phyloP scores from a whole-genome alignment of 1,284 basidiomycete genomes.

The Leccinum fuscescens region DNA sequence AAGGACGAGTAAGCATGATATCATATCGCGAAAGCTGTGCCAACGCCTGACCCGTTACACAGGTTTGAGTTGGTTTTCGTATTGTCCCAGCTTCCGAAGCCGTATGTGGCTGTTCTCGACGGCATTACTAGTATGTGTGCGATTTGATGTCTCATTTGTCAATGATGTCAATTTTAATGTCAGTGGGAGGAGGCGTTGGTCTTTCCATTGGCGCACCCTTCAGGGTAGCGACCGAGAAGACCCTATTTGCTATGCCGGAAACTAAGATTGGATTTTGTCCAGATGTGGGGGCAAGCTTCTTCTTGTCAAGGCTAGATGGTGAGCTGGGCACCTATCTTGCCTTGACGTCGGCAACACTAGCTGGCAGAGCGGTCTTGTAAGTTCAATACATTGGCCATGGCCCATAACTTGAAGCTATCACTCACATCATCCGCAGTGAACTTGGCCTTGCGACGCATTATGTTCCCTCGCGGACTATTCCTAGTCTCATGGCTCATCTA shows the following conservation, averaged over 20 bases:
- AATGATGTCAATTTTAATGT: constrained; percentile 20
- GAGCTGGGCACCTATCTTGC: constrained; percentile 91
- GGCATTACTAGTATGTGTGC: constrained; percentile 80
- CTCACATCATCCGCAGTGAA: constrained; percentile 50
- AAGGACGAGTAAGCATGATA: constrained; percentile 69
- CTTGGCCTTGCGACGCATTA: constrained; percentile 91
- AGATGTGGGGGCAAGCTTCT: constrained; percentile 91
- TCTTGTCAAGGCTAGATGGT: constrained; percentile 89
- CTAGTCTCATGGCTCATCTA: constrained; percentile 63
- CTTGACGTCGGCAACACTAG: constrained; percentile 77
- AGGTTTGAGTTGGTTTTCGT: constrained; percentile 90
- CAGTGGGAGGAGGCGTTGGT: constrained; percentile 97
- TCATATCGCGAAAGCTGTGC: constrained; percentile 2
- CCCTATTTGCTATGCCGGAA: constrained; percentile 96
- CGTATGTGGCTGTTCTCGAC: constrained; percentile 89
- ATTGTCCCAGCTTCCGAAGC: constrained; percentile 78
- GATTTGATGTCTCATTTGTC: constrained; percentile 15
- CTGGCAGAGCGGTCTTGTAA: constrained; percentile 82
- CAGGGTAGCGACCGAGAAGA: constrained; percentile 92
- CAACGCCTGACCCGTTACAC: constrained; percentile 9
- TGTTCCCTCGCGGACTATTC: constrained; percentile 73
- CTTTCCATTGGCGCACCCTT: constrained; percentile 87
- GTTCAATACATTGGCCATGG: constrained; percentile 32
- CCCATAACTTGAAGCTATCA: constrained; percentile 1
- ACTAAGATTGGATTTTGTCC: constrained; percentile 89